These are phyloP conservation scores for Taphrina betulina DNA, from an alignment of 1,139 yeast species.

Conservation along the genomic window DNA sequence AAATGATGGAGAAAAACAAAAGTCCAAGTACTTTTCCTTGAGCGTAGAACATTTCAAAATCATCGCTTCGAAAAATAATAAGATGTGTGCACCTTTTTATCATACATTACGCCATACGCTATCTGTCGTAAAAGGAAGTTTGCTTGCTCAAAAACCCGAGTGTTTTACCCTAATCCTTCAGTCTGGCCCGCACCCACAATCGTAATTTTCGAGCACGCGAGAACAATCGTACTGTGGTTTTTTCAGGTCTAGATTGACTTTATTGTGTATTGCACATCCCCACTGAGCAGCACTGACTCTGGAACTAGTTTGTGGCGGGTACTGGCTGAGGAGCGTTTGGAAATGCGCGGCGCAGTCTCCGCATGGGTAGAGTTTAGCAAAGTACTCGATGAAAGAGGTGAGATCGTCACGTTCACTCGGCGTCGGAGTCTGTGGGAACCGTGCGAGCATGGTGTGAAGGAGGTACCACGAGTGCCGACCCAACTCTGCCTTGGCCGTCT, in stretches of 20 bases:
- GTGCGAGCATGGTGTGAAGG: constrained; percentile 84
- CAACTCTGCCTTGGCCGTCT: constrained; percentile 59
- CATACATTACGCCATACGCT: too few species aligned
- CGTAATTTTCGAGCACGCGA: constrained; percentile 80
- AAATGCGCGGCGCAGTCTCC: constrained; percentile 71
- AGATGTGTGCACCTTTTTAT: too few species aligned
- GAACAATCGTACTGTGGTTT: constrained; percentile 81
- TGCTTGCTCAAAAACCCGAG: too few species aligned
- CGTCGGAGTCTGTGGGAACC: constrained; percentile 83
- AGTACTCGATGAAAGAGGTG: constrained; percentile 49
- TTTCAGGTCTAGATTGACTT: constrained; percentile 69
- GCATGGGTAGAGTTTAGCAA: constrained; percentile 47
- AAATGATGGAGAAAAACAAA: too few species aligned
- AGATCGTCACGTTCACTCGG: constrained; percentile 63
- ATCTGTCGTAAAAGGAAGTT: too few species aligned
- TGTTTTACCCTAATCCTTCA: too few species aligned
- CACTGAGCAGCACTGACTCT: constrained; percentile 84
- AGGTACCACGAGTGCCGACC: constrained; percentile 86
- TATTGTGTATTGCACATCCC: constrained; percentile 95
- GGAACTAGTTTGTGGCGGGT: constrained; percentile 80
- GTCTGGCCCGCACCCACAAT: constrained; percentile 94
- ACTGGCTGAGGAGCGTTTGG: constrained; percentile 60
- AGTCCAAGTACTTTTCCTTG: too few species aligned
- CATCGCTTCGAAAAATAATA: too few species aligned
- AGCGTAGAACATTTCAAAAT: too few species aligned